A percentile compares a stretch with the other conserved stretches of the same genome.
Conservation (phyloP, 2,329 filamentous ascomycete genomes). For the Dactylellina cionopaga region DNA sequence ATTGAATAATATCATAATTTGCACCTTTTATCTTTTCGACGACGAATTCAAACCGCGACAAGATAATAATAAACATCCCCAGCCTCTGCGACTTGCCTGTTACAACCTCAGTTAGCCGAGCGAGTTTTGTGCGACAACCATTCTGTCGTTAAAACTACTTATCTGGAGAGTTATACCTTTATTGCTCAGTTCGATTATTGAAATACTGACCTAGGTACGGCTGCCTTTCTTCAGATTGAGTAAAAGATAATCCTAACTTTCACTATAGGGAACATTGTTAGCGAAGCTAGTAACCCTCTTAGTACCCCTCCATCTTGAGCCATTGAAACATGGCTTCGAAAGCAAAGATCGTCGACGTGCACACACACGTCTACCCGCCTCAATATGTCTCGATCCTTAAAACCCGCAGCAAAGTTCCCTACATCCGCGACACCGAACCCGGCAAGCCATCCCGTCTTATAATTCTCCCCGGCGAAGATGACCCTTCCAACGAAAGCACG, state of each 20-base stretch:
- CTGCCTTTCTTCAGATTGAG: no score
- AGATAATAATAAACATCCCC: no score
- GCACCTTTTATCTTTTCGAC: no score
- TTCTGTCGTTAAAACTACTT: no score
- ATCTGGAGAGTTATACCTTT: no score
- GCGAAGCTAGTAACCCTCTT: no score
- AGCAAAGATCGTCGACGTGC: conserved; percentile 70
- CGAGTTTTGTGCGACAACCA: conserved; percentile 4
- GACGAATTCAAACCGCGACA: no score
- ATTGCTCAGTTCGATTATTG: no score
- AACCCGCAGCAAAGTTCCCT: conserved; percentile 71
- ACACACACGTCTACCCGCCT: conserved; percentile 76
- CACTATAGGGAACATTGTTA: no score
- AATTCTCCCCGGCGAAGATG: conserved; percentile 70
- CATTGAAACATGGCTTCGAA: conserved; percentile 38
- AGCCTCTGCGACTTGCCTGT: conserved; percentile 33
- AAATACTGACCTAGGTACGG: no score
- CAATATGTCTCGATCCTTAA: conserved; percentile 71
- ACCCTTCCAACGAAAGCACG: conserved; percentile 62
- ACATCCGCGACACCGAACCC: conserved; percentile 71
- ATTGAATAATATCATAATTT: no score
- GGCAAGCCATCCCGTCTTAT: conserved; percentile 67
- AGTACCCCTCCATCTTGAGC: conserved; percentile 53
- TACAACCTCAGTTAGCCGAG: conserved; percentile 14
- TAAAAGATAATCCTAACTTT: no score